phyloP scores from a whole-genome alignment of 2,329 filamentous ascomycete genomes.

The Trichoderma sp. region DNA sequence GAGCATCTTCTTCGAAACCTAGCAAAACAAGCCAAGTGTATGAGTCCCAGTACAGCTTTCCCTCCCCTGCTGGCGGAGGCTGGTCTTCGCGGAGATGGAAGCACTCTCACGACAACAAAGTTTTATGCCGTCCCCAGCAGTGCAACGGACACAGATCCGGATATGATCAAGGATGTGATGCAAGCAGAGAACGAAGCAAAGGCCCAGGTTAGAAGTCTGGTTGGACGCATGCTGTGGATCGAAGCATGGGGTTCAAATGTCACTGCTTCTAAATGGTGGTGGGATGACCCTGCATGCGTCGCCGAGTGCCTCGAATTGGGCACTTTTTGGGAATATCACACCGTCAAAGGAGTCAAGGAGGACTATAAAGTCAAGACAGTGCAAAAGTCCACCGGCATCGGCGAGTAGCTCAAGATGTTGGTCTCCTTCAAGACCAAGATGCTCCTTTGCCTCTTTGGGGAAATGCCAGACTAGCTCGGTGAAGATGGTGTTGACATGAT shows the following conservation, averaged over 20 bases:
- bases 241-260: constrained; percentile 59
- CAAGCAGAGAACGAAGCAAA: constrained; percentile 33
- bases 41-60: constrained; percentile 57
- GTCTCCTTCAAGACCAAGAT: not conserved
- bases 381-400: not conserved
- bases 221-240: constrained; percentile 59
- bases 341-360: constrained; percentile 55
- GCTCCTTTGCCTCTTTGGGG: not conserved
- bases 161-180: not conserved
- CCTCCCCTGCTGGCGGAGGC: constrained; percentile 59
- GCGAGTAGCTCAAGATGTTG: not conserved
- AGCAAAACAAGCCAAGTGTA: constrained; percentile 57
- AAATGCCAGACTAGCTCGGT: not conserved
- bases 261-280: constrained; percentile 56
- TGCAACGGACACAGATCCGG: constrained; percentile 22
- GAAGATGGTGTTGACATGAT: not conserved
- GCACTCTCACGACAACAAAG: constrained; percentile 46
- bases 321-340: constrained; percentile 59
- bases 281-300: constrained; percentile 55
- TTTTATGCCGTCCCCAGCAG: constrained; percentile 47
- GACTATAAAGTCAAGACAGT: not conserved
- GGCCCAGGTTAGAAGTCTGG: constrained; percentile 49
- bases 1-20: constrained; percentile 59
- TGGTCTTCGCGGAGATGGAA: constrained; percentile 48
- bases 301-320: constrained; percentile 54